Percentiles rank a stretch among this genome's conserved stretches.
These are phyloP conservation scores for Rhizopogon vesiculosus DNA, from an alignment of 768 basidiomycete species.

Conservation along the genomic window DNA sequence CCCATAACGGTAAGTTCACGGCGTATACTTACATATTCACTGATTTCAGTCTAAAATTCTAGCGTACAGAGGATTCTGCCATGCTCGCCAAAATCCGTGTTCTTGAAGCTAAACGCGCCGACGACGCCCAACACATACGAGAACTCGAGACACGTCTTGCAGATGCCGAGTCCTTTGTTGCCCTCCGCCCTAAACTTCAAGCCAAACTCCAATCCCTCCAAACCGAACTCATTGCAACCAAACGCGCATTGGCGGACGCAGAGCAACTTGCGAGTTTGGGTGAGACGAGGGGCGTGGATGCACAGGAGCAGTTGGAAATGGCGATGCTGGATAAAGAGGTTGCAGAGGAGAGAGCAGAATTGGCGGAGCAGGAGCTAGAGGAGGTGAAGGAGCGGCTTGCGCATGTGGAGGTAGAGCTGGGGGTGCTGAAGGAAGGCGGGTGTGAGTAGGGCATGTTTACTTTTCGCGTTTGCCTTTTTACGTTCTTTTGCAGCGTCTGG, in stretches of 20 bases:
- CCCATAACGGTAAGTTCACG: constrained; percentile 16
- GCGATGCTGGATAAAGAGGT: constrained; percentile 93
- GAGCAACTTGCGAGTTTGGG: constrained; percentile 69
- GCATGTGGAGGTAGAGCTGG: constrained; percentile 78
- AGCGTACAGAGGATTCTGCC: constrained; percentile 30
- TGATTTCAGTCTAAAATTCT: constrained; percentile 7
- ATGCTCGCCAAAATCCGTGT: constrained; percentile 79
- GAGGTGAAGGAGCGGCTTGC: constrained; percentile 75
- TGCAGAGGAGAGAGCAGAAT: constrained; percentile 88
- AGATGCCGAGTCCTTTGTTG: constrained; percentile 81
- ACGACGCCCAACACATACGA: constrained; percentile 80
- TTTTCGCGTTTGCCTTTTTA: constrained; percentile 3
- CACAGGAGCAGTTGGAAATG: constrained; percentile 92
- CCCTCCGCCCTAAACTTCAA: constrained; percentile 86
- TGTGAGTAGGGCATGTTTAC: constrained; percentile 13
- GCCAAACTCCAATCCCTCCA: constrained; percentile 81
- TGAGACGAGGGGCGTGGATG: constrained; percentile 68
- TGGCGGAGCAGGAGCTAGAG: constrained; percentile 72
- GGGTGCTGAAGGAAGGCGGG: constrained; percentile 63
- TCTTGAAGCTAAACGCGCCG: constrained; percentile 80
- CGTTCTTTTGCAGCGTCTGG: constrained; percentile 10
- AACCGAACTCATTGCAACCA: constrained; percentile 69
- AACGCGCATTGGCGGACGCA: constrained; percentile 73
- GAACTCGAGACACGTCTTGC: constrained; percentile 80
- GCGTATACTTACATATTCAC: neutral